A percentile compares a stretch with the other conserved stretches of the same genome.
phyloP scores from a whole-genome alignment of 2,329 filamentous ascomycete species.

The Diaporthe batatas region DNA sequence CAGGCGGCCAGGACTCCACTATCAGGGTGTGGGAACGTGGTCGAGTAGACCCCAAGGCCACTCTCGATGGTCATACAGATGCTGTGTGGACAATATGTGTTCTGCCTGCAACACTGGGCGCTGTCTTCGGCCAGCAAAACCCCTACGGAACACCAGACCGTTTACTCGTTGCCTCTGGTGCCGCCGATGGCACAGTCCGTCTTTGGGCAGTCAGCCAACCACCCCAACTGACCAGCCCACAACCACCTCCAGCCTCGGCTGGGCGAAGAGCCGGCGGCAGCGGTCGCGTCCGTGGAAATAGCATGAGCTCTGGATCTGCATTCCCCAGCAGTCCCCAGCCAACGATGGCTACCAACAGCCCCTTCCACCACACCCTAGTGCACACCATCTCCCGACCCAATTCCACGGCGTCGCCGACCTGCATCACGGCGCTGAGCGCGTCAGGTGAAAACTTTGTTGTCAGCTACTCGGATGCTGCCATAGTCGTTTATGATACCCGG shows the following conservation, averaged over 20 bases:
- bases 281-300: slow-evolving; percentile 88
- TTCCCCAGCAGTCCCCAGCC: slow-evolving; percentile 93
- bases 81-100: slow-evolving; percentile 97
- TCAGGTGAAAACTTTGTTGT: slow-evolving; percentile 92
- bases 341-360: slow-evolving; percentile 84
- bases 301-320: slow-evolving; percentile 92
- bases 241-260: slow-evolving; percentile 72
- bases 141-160: slow-evolving; percentile 86
- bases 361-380: slow-evolving; percentile 89
- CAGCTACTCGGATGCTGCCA: slow-evolving; percentile 89
- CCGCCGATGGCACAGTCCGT: slow-evolving; percentile 90
- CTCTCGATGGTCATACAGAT: slow-evolving; percentile 93
- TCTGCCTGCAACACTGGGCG: slow-evolving; percentile 83
- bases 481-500: slow-evolving; percentile 91
- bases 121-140: slow-evolving; percentile 82
- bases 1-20: slow-evolving; percentile 92
- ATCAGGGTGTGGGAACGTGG: slow-evolving; percentile 96
- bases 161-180: slow-evolving; percentile 90
- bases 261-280: slow-evolving; percentile 65
- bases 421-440: slow-evolving; percentile 88
- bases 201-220: slow-evolving; percentile 96
- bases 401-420: slow-evolving; percentile 82
- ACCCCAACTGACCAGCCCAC: slow-evolving; percentile 85
- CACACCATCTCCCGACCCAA: slow-evolving; percentile 84
- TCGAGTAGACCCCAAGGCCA: slow-evolving; percentile 93